Evolutionary conservation across 495 filamentous ascomycete genomes (phyloP), one percentile per base, ranked within the genome.

Genomic region (Hypoxylon cercidicola): DNA sequence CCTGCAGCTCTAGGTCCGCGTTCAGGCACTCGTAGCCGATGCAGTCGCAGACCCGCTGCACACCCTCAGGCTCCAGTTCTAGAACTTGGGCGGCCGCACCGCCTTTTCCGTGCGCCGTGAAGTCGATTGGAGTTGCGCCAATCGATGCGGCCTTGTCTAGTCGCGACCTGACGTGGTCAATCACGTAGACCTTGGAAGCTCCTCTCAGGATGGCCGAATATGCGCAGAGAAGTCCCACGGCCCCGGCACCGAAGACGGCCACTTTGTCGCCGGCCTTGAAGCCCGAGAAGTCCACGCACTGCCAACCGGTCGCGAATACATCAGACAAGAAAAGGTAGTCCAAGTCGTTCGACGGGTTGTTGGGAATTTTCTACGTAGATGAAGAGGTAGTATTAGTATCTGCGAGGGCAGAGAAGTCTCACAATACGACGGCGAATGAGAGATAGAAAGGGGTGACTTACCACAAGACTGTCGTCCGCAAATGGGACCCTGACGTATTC

Each of bases 301-400:
- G 83, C 85, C 85, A 88, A 30, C 83, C 85, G 1, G 85, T 87
- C 1, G 85, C 82, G 68, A 87, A 88, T 53, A 88, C 86, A 61
- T 88, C 84, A 48, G 81, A 78, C 2, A 82, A 72, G 20, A 84
- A 72, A 55, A 81, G 69, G 53, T 81, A 83, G 54, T 82, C 80
- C 0, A 72, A 64, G 68, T 83, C 81, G 47, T 81, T 75, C 6
- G 64, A 70, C 11, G 83, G 69, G 55, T 77, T 79, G 60, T 87
- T 87, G 75, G 84, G 85, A 53, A 28, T 28, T 28, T 28, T 28
- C 25, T 28, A n/a, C n/a, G n/a, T n/a, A n/a, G n/a, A 28, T 28
- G 25, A 28, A 28, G 3, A 28, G 3, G 3, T 28, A 7, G 3
- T 28, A 7, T 28, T 7, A 28, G 7, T 7, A 28, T 28, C 25